phyloP scores from a whole-genome alignment of 1,284 basidiomycete genomes.

The Tylopilus sp. region DNA sequence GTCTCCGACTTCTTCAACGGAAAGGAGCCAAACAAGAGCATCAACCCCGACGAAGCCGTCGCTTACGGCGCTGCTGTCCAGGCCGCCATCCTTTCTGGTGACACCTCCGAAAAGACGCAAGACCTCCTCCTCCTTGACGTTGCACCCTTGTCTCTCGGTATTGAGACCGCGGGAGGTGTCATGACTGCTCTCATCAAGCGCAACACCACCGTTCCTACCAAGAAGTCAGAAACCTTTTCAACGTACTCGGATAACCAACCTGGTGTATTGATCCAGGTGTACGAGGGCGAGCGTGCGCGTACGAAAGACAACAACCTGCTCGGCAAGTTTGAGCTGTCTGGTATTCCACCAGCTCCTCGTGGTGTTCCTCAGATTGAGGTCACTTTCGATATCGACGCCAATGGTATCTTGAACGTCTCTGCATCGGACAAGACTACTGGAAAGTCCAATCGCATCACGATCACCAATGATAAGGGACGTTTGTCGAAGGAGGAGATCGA shows the following conservation, averaged over 20 bases:
- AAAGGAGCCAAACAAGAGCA: conserved; percentile 92
- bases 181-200: conserved; percentile 97
- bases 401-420: conserved; percentile 86
- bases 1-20: conserved; percentile 99
- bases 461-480: conserved; percentile 98
- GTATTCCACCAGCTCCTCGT: conserved; percentile 92
- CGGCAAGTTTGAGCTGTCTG: conserved; percentile 91
- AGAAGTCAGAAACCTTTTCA: conserved; percentile 98
- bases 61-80: conserved; percentile 99
- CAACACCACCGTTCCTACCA: conserved; percentile 98
- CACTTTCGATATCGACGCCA: conserved; percentile 90
- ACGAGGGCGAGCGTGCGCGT: conserved; percentile 97
- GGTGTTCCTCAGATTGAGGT: conserved; percentile 96
- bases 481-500: conserved; percentile 98
- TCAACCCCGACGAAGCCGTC: conserved; percentile 99
- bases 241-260: conserved; percentile 99
- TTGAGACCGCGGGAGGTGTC: conserved; percentile 98
- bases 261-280: conserved; percentile 97
- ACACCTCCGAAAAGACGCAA: conserved; percentile 97
- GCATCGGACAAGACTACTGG: conserved; percentile 95
- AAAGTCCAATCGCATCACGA: conserved; percentile 93
- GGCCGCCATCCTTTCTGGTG: conserved; percentile 96
- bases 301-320: conserved; percentile 99
- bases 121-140: conserved; percentile 97
- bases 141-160: conserved; percentile 92